These are phyloP conservation scores for Ilyonectria destructans DNA, from an alignment of 2,329 filamentous ascomycete genomes.

Conservation along the genomic window DNA sequence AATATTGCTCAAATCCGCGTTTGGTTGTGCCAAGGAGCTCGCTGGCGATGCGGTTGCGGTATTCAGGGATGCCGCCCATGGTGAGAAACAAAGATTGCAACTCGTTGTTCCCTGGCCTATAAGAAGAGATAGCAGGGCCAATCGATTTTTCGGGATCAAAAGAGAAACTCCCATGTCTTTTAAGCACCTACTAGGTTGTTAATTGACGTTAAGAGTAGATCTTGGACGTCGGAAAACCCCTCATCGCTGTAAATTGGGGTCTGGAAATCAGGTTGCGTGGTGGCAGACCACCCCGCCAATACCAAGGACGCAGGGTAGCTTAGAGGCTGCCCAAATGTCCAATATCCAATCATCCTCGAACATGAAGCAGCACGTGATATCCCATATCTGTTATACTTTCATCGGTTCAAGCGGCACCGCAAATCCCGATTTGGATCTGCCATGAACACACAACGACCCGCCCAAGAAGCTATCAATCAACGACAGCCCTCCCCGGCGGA, in stretches of 20 bases:
- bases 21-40: slow-evolving; percentile 1
- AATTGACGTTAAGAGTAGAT: neutral
- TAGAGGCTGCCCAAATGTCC: too few species aligned
- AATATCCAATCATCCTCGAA: neutral
- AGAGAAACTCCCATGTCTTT: neutral
- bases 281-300: neutral
- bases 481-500: neutral
- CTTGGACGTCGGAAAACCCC: neutral
- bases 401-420: too few species aligned
- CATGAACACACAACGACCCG: neutral
- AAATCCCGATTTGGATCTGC: neutral
- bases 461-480: neutral
- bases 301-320: neutral
- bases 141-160: neutral
- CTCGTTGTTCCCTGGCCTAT: neutral
- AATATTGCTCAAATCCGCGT: neutral
- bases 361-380: too few species aligned
- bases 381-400: too few species aligned
- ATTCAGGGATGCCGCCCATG: neutral
- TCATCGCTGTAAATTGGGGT: neutral
- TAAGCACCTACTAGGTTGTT: neutral
- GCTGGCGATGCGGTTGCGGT: neutral
- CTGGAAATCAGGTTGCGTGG: neutral
- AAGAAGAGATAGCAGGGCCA: too few species aligned
- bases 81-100: neutral